Conservation (phyloP, 2,329 filamentous ascomycete genomes). For the Penicillium verrucosum region DNA sequence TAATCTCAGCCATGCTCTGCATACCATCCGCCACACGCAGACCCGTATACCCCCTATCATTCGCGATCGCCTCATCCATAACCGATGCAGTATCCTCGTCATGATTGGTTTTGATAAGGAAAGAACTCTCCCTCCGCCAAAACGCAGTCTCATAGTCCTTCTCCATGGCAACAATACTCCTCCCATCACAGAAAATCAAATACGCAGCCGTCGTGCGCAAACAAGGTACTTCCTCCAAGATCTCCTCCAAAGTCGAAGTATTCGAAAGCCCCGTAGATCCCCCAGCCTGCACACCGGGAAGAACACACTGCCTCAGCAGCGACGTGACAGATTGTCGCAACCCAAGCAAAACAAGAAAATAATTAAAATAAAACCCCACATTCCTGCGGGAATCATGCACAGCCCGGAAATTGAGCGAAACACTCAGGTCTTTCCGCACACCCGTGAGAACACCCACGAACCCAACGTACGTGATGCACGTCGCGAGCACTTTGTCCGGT, state of each 20-base stretch:
- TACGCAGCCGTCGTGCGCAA: slow-evolving; percentile 55
- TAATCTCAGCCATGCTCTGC: slow-evolving; percentile 25
- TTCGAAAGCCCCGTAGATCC: not conserved
- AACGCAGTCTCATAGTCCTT: slow-evolving; percentile 53
- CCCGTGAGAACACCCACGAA: slow-evolving; percentile 52
- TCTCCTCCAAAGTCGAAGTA: slow-evolving; percentile 19
- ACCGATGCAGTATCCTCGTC: slow-evolving; percentile 36
- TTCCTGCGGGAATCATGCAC: slow-evolving; percentile 46
- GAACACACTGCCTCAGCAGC: slow-evolving; percentile 41
- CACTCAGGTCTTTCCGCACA: slow-evolving; percentile 45
- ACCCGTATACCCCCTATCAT: slow-evolving; percentile 18
- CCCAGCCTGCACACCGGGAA: not conserved
- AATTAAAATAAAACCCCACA: slow-evolving; percentile 47
- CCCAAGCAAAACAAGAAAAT: slow-evolving; percentile 54
- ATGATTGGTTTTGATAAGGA: slow-evolving; percentile 58
- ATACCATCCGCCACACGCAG: slow-evolving; percentile 16
- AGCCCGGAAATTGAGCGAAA: slow-evolving; percentile 53
- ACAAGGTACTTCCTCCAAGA: slow-evolving; percentile 35
- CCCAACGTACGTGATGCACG: slow-evolving; percentile 49
- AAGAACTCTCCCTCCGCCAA: slow-evolving; percentile 46
- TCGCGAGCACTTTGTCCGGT: slow-evolving; percentile 41
- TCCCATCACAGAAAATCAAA: slow-evolving; percentile 53
- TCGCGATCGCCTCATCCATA: slow-evolving; percentile 18
- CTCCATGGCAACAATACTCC: slow-evolving; percentile 50
- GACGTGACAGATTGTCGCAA: slow-evolving; percentile 53